Percentiles rank a stretch among this genome's conserved stretches.
Conservation (phyloP, 164 flowering plant species). For the Buxus sempervirens region DNA sequence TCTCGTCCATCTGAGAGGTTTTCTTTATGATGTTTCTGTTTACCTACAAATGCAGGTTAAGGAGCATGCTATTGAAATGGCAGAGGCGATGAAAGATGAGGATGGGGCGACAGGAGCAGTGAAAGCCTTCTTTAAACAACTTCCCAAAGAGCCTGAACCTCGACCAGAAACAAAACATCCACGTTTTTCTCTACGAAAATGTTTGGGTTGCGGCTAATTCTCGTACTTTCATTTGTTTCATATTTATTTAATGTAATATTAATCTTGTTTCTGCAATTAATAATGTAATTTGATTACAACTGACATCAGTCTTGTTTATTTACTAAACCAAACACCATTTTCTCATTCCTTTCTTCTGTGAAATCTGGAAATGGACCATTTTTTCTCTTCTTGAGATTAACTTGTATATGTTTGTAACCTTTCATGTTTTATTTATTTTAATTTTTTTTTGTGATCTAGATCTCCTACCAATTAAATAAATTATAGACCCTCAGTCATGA, state of each 20-base stretch:
- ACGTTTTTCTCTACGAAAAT: constrained; percentile 28
- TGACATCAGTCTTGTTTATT: too few relatives aligned
- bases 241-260: background rate
- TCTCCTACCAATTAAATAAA: too few relatives aligned
- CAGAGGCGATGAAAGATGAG: constrained; percentile 84
- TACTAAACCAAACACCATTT: background rate
- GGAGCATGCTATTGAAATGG: constrained; percentile 68
- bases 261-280: background rate
- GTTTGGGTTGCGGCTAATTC: constrained; percentile 70
- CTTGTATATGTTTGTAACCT: background rate
- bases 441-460: too few relatives aligned
- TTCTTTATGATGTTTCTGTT: background rate
- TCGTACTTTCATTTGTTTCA: background rate
- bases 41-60: constrained; percentile 56
- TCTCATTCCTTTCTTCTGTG: background rate
- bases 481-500: too few relatives aligned
- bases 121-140: constrained; percentile 87
- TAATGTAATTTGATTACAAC: background rate
- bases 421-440: too few relatives aligned
- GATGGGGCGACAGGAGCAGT: constrained; percentile 97
- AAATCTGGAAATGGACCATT: background rate
- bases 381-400: too few relatives aligned
- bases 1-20: background rate
- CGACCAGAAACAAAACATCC: constrained; percentile 35
- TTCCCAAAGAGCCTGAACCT: constrained; percentile 45